These are phyloP conservation scores for Scolecobasidium constrictum DNA, from an alignment of 2,329 filamentous ascomycete genomes.

Conservation along the genomic window DNA sequence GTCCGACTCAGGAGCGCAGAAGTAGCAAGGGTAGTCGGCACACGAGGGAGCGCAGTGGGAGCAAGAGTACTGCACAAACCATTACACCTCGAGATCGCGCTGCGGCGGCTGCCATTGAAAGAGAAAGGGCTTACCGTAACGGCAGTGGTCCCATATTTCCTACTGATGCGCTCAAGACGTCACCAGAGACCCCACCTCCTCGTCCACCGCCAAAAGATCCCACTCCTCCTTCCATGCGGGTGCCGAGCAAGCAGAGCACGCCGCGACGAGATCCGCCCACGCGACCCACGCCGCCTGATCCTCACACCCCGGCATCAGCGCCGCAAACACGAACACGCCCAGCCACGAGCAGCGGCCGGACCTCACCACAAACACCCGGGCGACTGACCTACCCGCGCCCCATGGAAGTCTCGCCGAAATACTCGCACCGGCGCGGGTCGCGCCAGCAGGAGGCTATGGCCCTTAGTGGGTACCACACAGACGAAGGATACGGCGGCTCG, in stretches of 20 bases:
- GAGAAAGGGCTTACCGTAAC: neutral
- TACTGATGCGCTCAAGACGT: constrained; percentile 2
- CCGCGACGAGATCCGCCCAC: neutral
- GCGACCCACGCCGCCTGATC: neutral
- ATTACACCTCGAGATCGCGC: constrained; percentile 1
- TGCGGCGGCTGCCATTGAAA: neutral
- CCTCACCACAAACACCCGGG: too few species aligned
- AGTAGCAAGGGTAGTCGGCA: constrained; percentile 2
- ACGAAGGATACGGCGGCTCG: neutral
- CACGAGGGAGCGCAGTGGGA: neutral
- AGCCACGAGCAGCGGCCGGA: neutral
- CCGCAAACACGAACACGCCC: neutral
- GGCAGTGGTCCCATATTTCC: neutral
- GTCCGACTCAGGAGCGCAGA: constrained; percentile 1
- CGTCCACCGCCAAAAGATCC: neutral
- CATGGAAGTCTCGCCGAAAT: constrained; percentile 3
- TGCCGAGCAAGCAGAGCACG: constrained; percentile 2
- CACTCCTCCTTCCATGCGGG: neutral
- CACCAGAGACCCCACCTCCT: neutral
- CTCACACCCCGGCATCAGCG: neutral
- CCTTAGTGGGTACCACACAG: neutral
- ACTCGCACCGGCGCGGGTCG: neutral
- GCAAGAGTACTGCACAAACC: neutral
- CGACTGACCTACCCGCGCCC: constrained; percentile 1
- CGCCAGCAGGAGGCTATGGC: neutral